Conservation (phyloP, 208 protist genomes). For the Wallacemonas collosoma region DNA sequence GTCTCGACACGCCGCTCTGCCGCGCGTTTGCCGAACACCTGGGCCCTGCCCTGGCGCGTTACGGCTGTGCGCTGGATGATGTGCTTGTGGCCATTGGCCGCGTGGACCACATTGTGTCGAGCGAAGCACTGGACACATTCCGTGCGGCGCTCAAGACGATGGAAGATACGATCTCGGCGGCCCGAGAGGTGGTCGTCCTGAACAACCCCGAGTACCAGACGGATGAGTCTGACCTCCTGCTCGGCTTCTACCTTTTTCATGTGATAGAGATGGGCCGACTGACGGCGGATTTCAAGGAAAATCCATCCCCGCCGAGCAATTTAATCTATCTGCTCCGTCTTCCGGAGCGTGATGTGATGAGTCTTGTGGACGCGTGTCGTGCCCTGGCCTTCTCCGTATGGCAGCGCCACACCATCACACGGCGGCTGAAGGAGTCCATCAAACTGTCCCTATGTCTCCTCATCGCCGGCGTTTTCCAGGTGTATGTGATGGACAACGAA, state of each 20-base stretch:
- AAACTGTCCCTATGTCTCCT: constrained; percentile 75
- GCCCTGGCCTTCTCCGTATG: constrained; percentile 43
- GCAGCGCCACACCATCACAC: constrained; percentile 60
- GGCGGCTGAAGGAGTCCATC: constrained; percentile 84
- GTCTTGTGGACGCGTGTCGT: constrained; percentile 41
- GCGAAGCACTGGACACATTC: constrained; percentile 65
- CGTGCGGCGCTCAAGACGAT: constrained; percentile 45
- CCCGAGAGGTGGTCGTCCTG: constrained; percentile 79
- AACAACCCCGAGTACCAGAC: constrained; percentile 84
- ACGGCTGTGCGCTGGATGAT: constrained; percentile 74
- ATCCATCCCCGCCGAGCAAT: constrained; percentile 40
- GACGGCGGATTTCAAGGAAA: constrained; percentile 60
- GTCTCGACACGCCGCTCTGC: constrained; percentile 76
- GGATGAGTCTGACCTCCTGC: constrained; percentile 76
- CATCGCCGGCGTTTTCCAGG: constrained; percentile 74
- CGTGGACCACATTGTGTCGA: constrained; percentile 52
- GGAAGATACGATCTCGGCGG: constrained; percentile 68
- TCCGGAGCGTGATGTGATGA: constrained; percentile 61
- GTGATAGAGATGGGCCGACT: constrained; percentile 77
- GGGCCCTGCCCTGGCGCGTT: constrained; percentile 46
- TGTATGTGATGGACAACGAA: constrained; percentile 65
- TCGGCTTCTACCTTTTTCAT: constrained; percentile 87
- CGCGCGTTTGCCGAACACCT: constrained; percentile 62
- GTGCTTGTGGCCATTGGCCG: constrained; percentile 75
- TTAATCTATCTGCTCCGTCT: constrained; percentile 55